phyloP scores from a whole-genome alignment of 805 yeast genomes.

The Metschnikowia lochheadii region DNA sequence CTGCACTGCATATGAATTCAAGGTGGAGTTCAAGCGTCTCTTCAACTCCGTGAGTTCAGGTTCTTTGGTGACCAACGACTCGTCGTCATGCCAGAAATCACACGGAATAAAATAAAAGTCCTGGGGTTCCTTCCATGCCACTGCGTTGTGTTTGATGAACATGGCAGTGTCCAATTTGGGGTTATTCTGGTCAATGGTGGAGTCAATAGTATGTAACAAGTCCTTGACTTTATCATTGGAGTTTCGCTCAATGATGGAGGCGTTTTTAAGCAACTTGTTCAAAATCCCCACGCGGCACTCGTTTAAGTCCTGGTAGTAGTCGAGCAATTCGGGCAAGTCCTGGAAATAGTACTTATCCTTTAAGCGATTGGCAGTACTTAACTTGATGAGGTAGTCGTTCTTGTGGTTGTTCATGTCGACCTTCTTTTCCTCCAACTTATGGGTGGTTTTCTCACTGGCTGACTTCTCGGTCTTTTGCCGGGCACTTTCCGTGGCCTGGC shows the following conservation, averaged over 20 bases:
- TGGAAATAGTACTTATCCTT: slow-evolving; percentile 92
- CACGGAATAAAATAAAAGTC: slow-evolving; percentile 86
- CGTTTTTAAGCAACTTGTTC: slow-evolving; percentile 63
- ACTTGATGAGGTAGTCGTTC: slow-evolving; percentile 73
- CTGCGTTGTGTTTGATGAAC: slow-evolving; percentile 84
- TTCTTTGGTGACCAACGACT: slow-evolving; percentile 55
- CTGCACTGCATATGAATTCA: slow-evolving; percentile 34
- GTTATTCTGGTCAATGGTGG: slow-evolving; percentile 61
- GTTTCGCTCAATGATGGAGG: slow-evolving; percentile 55
- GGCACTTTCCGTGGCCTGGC: slow-evolving; percentile 75
- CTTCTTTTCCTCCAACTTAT: slow-evolving; percentile 58
- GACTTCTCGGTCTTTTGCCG: slow-evolving; percentile 69
- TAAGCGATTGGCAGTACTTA: slow-evolving; percentile 81
- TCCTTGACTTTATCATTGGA: slow-evolving; percentile 44
- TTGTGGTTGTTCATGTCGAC: slow-evolving; percentile 84
- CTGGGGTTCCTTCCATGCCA: slow-evolving; percentile 76
- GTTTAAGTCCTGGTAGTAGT: slow-evolving; percentile 76
- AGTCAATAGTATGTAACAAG: slow-evolving; percentile 48
- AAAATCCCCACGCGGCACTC: slow-evolving; percentile 70
- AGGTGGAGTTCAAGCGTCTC: slow-evolving; percentile 42
- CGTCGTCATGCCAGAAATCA: slow-evolving; percentile 97
- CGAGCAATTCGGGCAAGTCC: slow-evolving; percentile 87
- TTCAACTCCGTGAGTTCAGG: slow-evolving; percentile 56
- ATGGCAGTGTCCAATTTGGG: slow-evolving; percentile 78
- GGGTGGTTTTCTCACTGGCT: slow-evolving; percentile 44